Conservation (phyloP, 2,329 filamentous ascomycete species). For the Fusarium sp. region DNA sequence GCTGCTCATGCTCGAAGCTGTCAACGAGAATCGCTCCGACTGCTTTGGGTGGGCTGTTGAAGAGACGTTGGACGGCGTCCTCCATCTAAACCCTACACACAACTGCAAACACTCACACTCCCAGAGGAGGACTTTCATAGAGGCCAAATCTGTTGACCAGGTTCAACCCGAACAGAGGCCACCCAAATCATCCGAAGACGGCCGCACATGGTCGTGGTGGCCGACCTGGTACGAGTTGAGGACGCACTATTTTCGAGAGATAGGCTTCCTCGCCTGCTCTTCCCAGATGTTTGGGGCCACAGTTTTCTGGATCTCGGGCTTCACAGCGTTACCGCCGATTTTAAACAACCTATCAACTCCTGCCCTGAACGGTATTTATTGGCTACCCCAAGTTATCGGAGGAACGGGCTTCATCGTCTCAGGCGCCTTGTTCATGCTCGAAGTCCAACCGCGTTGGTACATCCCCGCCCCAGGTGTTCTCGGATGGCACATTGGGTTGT, state of each 20-base stretch:
- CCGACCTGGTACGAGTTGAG: constrained; percentile 70
- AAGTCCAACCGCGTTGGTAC: constrained; percentile 77
- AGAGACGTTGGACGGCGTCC: constrained; percentile 35
- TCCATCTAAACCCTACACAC: constrained; percentile 29
- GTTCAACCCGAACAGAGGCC: background rate
- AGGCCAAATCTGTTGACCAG: constrained; percentile 3
- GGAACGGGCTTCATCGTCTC: constrained; percentile 74
- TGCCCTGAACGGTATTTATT: constrained; percentile 69
- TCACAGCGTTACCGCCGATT: constrained; percentile 69
- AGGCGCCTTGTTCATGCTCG: constrained; percentile 74
- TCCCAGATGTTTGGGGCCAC: constrained; percentile 72
- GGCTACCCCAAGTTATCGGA: constrained; percentile 73
- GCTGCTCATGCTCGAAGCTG: constrained; percentile 75
- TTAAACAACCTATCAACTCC: constrained; percentile 61
- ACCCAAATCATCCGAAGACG: constrained; percentile 5
- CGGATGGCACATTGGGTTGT: constrained; percentile 78
- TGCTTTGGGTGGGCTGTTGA: constrained; percentile 81
- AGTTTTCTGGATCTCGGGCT: constrained; percentile 76
- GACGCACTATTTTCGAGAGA: constrained; percentile 67
- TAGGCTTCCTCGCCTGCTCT: constrained; percentile 71
- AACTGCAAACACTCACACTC: constrained; percentile 49
- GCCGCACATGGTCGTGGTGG: constrained; percentile 70
- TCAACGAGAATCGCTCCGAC: constrained; percentile 76
- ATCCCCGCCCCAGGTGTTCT: constrained; percentile 69
- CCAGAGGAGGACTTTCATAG: constrained; percentile 43